Conservation (phyloP, 352 stramenopile species). For the Phytophthora fragariae region DNA sequence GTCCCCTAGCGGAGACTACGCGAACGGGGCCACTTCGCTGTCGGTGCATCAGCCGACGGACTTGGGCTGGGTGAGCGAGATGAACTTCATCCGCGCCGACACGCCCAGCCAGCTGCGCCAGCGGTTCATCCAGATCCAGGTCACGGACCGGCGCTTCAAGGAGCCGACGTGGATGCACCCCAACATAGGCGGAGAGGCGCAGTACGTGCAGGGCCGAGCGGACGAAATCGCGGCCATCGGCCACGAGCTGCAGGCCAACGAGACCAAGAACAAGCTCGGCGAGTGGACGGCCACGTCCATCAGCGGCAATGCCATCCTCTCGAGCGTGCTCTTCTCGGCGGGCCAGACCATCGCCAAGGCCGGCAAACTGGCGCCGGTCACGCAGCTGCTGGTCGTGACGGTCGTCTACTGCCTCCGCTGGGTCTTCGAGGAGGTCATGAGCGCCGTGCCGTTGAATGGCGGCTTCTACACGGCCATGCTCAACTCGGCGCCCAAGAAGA, state of each 20-base stretch:
- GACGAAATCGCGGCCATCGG: slow-evolving; percentile 46
- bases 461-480: slow-evolving; percentile 93
- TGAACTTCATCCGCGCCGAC: slow-evolving; percentile 46
- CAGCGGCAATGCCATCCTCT: slow-evolving; percentile 92
- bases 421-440: slow-evolving; percentile 92
- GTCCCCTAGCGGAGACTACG: slow-evolving; percentile 18
- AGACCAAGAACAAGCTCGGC: slow-evolving; percentile 50
- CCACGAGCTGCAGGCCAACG: slow-evolving; percentile 33
- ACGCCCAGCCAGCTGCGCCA: slow-evolving; percentile 60
- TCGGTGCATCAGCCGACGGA: slow-evolving; percentile 25
- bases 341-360: slow-evolving; percentile 58
- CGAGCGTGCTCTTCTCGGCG: slow-evolving; percentile 83
- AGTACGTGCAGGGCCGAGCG: slow-evolving; percentile 43
- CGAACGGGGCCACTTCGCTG: slow-evolving; percentile 14
- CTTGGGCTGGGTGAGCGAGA: slow-evolving; percentile 38
- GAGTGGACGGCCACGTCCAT: slow-evolving; percentile 90
- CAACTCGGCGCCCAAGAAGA: slow-evolving; percentile 89
- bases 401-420: slow-evolving; percentile 75
- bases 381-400: slow-evolving; percentile 74
- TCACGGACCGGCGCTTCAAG: slow-evolving; percentile 67
- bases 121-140: slow-evolving; percentile 71
- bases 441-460: slow-evolving; percentile 89
- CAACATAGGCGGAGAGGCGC: slow-evolving; percentile 64
- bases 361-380: slow-evolving; percentile 83
- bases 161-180: slow-evolving; percentile 73